Base-by-base conservation (phyloP, 495 filamentous ascomycete genomes). In the Chaetomium fimeti region DNA sequence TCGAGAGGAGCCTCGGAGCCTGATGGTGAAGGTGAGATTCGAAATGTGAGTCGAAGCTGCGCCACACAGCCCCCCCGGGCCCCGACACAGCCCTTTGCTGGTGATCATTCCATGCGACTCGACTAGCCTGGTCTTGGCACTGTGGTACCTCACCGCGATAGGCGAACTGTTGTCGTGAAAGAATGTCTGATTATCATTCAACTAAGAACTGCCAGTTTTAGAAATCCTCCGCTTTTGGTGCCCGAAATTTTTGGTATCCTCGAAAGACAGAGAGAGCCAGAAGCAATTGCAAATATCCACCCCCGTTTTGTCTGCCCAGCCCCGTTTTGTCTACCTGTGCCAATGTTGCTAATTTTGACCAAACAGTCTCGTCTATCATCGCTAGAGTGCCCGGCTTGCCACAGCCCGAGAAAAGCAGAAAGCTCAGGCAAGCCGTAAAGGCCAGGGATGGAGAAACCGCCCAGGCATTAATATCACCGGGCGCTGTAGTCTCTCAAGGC, bases 281-380 rank as follows among this genome's bases (percentile, higher is more conserved):
- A n/a, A 36, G 62, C 60, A 59, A 55, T n/a, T 20, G 27, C 54
- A 60, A 22, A 54, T 43, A 27, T 49, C 56, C 49, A 51, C 52
- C 36, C 38, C 62, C 29, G 28, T 62, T 68, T n/a, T n/a, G n/a
- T n/a, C n/a, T n/a, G n/a, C n/a, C n/a, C n/a, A n/a, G n/a, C n/a
- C n/a, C n/a, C n/a, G n/a, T n/a, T 58, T 70, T 68, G 64, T 70
- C 65, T 70, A 70, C 66, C 65, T 70, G 65, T 68, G 68, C 65
- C 65, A 63, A 13, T 38, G 48, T 15, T 16, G 22, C 60, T 12
- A 16, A 25, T 62, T 25, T 65, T 36, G 48, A 43, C 51, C 32
- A 29, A 15, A 16, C 36, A 9, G 7, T 52, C 24, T 28, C 42
- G 40, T 61, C 52, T 53, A 57, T 42, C 43, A 32, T 48, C 40